These are phyloP conservation scores for Centrapalus pauciflorus DNA, from an alignment of 129 eudicot species.

Conservation along the genomic window DNA sequence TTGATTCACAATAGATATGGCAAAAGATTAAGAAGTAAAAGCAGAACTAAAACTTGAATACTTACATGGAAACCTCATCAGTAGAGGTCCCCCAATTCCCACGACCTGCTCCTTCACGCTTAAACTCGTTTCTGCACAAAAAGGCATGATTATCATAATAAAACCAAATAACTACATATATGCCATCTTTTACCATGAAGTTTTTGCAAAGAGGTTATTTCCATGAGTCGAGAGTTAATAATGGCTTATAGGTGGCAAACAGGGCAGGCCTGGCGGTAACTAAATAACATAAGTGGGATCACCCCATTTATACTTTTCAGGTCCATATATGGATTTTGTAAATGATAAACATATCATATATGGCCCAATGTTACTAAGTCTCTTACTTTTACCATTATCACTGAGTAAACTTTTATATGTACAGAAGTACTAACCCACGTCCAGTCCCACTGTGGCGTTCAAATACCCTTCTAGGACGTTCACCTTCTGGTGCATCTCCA, in stretches of 20 bases:
- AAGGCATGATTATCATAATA: neutral
- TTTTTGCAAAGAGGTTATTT: no score
- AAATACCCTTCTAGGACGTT: constrained; percentile 64
- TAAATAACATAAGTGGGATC: no score
- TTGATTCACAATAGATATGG: neutral
- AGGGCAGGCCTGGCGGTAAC: no score
- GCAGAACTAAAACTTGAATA: neutral
- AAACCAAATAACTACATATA: neutral
- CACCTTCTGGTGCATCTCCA: constrained; percentile 66
- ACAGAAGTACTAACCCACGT: constrained; percentile 56
- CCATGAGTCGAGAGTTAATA: no score
- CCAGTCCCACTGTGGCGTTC: constrained; percentile 92
- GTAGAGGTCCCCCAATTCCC: constrained; percentile 87
- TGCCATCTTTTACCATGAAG: no score
- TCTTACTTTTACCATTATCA: neutral
- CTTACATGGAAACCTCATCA: constrained; percentile 60
- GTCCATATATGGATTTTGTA: no score
- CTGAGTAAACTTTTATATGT: no score
- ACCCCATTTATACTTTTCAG: no score
- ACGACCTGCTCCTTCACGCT: constrained; percentile 88
- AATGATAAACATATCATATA: neutral
- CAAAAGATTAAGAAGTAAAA: no score
- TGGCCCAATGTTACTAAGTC: neutral
- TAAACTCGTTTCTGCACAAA: constrained; percentile 52
- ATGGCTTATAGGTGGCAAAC: no score